Conservation (phyloP, 164 flowering plant species). For the Tetracentron sinense region DNA sequence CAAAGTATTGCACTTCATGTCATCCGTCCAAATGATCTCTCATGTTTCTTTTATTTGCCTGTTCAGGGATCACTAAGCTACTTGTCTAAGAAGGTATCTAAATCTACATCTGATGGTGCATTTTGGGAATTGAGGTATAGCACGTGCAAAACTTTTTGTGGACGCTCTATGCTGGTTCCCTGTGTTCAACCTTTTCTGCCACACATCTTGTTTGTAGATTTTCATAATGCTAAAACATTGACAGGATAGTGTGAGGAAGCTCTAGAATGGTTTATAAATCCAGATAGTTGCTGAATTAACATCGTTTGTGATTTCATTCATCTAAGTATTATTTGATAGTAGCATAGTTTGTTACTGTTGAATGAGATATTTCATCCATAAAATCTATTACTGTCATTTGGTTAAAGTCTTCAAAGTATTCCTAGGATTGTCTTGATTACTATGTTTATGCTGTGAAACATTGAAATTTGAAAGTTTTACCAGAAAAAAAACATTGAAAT, state of each 20-base stretch:
- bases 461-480: no score
- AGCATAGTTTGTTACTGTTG: no score
- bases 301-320: no score
- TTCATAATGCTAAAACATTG: conserved; percentile 20
- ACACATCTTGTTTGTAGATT: conserved; percentile 9
- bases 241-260: conserved; percentile 11
- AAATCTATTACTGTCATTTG: no score
- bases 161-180: conserved; percentile 11
- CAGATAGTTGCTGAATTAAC: no score
- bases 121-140: conserved; percentile 15
- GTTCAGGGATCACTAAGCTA: conserved; percentile 19
- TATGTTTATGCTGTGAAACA: no score
- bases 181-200: neutral
- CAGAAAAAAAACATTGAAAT: no score
- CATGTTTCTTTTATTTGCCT: neutral
- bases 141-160: conserved; percentile 17
- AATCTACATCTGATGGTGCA: conserved; percentile 6
- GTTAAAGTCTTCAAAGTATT: no score
- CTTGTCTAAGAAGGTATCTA: conserved; percentile 10
- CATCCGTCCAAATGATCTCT: neutral
- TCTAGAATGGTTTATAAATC: conserved; percentile 1
- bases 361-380: no score
- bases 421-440: no score
- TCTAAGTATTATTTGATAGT: no score
- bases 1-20: no score